Conservation (phyloP, 371 early-diverging fungal species). For the Enterocytospora artemiae region DNA sequence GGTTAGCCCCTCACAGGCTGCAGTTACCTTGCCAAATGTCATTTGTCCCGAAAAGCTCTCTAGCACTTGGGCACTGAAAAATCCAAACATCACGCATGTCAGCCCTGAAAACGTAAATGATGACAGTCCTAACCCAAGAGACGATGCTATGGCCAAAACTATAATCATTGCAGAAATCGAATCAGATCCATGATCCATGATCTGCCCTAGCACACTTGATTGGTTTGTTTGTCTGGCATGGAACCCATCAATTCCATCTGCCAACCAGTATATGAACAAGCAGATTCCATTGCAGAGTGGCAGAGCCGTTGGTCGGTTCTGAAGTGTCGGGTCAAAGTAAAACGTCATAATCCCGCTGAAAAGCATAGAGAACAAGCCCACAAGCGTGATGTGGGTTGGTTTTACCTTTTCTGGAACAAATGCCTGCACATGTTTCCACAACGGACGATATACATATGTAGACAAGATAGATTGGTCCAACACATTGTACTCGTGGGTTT, state of each 20-base stretch:
- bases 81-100: no score
- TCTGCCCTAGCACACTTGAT: slow-evolving; percentile 80
- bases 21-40: no score
- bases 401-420: slow-evolving; percentile 79
- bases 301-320: slow-evolving; percentile 70
- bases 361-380: slow-evolving; percentile 63
- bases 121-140: slow-evolving; percentile 57
- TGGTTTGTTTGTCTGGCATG: slow-evolving; percentile 84
- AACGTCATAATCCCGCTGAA: slow-evolving; percentile 51
- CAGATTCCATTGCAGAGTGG: slow-evolving; percentile 67
- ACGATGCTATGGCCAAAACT: slow-evolving; percentile 58
- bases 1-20: no score
- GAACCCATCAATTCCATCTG: slow-evolving; percentile 92
- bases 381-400: slow-evolving; percentile 85
- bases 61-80: no score
- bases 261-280: slow-evolving; percentile 79
- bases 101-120: no score
- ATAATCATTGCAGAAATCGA: slow-evolving; percentile 44
- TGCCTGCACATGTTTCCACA: slow-evolving; percentile 74
- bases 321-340: slow-evolving; percentile 64
- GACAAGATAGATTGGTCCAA: slow-evolving; percentile 72
- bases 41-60: no score
- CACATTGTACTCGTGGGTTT: slow-evolving; percentile 68
- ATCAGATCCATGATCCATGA: slow-evolving; percentile 63
- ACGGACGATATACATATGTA: slow-evolving; percentile 68